Base-by-base conservation (phyloP, 2,329 filamentous ascomycete species). In the Davidsoniella virescens region DNA sequence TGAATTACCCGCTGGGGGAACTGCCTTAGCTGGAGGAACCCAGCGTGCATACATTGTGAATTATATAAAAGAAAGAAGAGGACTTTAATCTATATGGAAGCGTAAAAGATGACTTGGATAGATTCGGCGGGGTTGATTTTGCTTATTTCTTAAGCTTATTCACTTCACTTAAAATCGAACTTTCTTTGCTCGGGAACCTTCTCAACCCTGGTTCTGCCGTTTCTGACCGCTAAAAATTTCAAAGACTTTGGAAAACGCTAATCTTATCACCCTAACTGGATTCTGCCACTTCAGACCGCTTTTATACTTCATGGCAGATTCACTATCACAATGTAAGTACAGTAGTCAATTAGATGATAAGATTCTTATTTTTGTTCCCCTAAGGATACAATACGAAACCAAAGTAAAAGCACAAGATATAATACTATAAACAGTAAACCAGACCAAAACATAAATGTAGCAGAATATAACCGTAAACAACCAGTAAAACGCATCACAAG, bases 21-120 rank as follows among this genome's bases (percentile, higher is more conserved):
- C 20, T 29, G 47, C 40, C 41, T 33, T 33, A 8, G 39, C 14
- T 23, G 51, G 51, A 20, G 51, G 51, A 20, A 53, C 48, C 47
- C 47, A 53, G 20, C 51, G 51, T 9, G 51, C 47, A 29, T 50
- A 53, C 51, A 53, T 53, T 46, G n/a, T 47, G 36, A 29, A 12
- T 4, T 20, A 20, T 20, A 20, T 20, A 4, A 4, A 16, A 40
- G 5, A 47, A n/a, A 26, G 25, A 40, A 9, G 16, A 16, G 37
- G 2, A 12, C 16, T n/a, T 14, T 23, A 12, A 5, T 9, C 8
- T 10, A 36, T 18, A 33, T 14, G 42, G 8, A 29, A 43, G n/a
- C 8, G 9, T n/a, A 36, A 20, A 49, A 41, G 12, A 29, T 33
- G 6, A 8, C 26, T 9, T 8, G 8, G 26, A 33, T 5, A 33